phyloP scores from a whole-genome alignment of 768 basidiomycete genomes.

The Hysterangium stoloniferum region DNA sequence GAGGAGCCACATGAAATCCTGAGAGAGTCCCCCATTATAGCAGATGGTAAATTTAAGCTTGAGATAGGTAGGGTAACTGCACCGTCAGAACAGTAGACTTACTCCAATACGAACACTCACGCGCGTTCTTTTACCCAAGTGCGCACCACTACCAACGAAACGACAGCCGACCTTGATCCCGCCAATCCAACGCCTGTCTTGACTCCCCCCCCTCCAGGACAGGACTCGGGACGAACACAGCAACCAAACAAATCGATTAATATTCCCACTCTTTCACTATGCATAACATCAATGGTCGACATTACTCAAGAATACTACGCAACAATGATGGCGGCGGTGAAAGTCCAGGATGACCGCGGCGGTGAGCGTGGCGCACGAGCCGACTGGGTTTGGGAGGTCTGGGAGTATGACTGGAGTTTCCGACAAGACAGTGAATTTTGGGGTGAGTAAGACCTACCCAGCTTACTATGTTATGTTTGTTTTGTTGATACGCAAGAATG shows the following conservation, averaged over 20 bases:
- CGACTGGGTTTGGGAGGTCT: constrained; percentile 68
- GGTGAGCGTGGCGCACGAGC: constrained; percentile 58
- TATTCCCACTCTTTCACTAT: constrained; percentile 48
- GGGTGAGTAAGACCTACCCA: constrained; percentile 35
- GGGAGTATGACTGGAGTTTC: constrained; percentile 67
- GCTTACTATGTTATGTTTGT: neutral
- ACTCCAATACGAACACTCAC: too few relatives aligned
- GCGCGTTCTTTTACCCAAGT: constrained; percentile 6
- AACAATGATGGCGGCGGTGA: constrained; percentile 66
- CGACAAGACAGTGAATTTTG: constrained; percentile 65
- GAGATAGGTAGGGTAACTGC: constrained; percentile 45
- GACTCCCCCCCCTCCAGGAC: too few relatives aligned
- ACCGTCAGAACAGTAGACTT: neutral
- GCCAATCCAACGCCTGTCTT: constrained; percentile 5
- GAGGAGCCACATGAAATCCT: constrained; percentile 50
- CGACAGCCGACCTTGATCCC: too few relatives aligned
- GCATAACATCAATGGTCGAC: constrained; percentile 59
- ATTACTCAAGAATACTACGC: constrained; percentile 54
- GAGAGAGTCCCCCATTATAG: constrained; percentile 56
- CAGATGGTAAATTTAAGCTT: constrained; percentile 64
- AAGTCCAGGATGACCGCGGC: constrained; percentile 48
- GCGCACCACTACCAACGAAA: constrained; percentile 3
- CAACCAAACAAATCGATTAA: constrained; percentile 3
- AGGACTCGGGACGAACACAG: neutral
- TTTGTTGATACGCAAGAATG: neutral